Base-by-base conservation (phyloP, 2,329 filamentous ascomycete species). In the Didymella exigua region DNA sequence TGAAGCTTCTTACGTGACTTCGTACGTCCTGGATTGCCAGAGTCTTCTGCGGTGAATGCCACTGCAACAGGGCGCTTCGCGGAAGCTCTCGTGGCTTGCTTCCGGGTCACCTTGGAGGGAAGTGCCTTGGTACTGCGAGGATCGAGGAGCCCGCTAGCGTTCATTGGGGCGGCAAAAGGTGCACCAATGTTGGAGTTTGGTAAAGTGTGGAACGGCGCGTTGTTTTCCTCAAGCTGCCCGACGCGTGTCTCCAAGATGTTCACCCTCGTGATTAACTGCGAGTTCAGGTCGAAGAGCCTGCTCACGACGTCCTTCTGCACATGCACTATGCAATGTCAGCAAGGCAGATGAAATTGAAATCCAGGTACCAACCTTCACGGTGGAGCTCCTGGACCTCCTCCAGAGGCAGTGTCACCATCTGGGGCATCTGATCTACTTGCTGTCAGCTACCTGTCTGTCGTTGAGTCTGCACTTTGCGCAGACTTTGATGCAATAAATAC, bases 1-100 rank as follows among this genome's bases (percentile, higher is more conserved):
- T 59, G 24, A 2, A 65, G 29, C 3, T 50, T 38, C 24, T 61
- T 66, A 0, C 62, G 59, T 1, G 38, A 38, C 4, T 53, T 53
- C 0, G 51, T 58, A 9, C 52, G 49, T 0, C 34, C 19, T 4
- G 13, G 19, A 23, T 31, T 54, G 2, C 5, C 34, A 2, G n/a
- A 19, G 9, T 21, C 49, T 14, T 53, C 16, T 9, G 16, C 18
- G 8, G 4, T 31, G 26, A 37, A 38, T 9, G 40, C 40, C 4
- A 45, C 14, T 9, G 46, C 18, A 4, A 49, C n/a, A 1, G 21
- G 23, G 2, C 52, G 46, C 41, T 55, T 55, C 11, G 21, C 16
- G 1, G 40, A 18, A 4, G n/a, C 16, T 5, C 23, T 40, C 5
- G 5, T 16, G n/a, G 6, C 4, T 4, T 4, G 16, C 18, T 4